A percentile compares a stretch with the other conserved stretches of the same genome.
Evolutionary conservation across 1,284 basidiomycete species (phyloP).

Genomic region (Moesziomyces sp.): DNA sequence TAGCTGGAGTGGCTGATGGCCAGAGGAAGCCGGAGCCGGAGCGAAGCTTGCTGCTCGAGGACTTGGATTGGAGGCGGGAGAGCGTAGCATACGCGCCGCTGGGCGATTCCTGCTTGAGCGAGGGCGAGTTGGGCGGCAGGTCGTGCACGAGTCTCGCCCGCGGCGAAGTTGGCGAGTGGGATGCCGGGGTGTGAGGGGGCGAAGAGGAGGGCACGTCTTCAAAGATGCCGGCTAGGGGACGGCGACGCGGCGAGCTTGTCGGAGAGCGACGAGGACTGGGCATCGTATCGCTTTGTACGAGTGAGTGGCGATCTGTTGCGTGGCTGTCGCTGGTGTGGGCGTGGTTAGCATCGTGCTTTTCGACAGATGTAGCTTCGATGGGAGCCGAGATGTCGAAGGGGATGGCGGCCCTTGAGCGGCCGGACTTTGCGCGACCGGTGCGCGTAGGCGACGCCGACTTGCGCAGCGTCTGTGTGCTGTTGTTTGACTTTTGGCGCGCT

Average conservation of each 20-base stretch:
- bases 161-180: constrained; percentile 19
- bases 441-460: constrained; percentile 30
- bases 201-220: constrained; percentile 20
- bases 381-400: constrained; percentile 42
- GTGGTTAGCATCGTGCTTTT: constrained; percentile 15
- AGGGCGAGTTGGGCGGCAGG: constrained; percentile 15
- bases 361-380: constrained; percentile 9
- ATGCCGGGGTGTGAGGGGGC: constrained; percentile 17
- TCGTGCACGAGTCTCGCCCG: constrained; percentile 9
- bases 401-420: constrained; percentile 28
- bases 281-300: constrained; percentile 4
- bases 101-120: constrained; percentile 27
- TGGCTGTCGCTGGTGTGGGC: background rate
- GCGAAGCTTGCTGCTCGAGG: constrained; percentile 26
- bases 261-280: constrained; percentile 13
- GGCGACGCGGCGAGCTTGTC: constrained; percentile 24
- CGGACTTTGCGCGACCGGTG: constrained; percentile 3
- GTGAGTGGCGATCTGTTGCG: background rate
- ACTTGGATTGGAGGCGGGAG: constrained; percentile 32
- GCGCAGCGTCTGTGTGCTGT: constrained; percentile 2
- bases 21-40: constrained; percentile 41
- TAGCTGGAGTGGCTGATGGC: constrained; percentile 5
- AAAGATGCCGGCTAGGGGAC: constrained; percentile 36
- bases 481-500: constrained; percentile 13
- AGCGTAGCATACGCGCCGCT: constrained; percentile 42